Percentiles rank a stretch among this genome's conserved stretches.
These are phyloP conservation scores for Cladorrhinum sp. DNA, from an alignment of 2,329 filamentous ascomycete species.

Conservation along the genomic window DNA sequence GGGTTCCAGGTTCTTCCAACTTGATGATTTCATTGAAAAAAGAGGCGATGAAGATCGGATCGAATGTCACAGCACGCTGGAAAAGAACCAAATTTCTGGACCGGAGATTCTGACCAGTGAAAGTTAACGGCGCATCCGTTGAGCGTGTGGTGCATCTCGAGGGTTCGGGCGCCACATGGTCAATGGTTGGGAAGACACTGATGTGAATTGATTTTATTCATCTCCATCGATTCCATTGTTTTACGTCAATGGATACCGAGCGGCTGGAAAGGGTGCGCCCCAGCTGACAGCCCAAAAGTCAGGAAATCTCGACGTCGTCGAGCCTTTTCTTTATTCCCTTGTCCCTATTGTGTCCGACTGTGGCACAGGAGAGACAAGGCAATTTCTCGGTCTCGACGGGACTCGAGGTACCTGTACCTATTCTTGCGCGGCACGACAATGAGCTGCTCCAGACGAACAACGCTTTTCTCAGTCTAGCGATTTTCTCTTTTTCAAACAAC, in stretches of 20 bases:
- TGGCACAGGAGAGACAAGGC: not conserved
- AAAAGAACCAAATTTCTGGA: not conserved
- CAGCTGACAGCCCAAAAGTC: not conserved
- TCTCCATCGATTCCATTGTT: not conserved
- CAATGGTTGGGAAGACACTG: not conserved
- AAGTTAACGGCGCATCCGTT: not conserved
- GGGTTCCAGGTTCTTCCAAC: not conserved
- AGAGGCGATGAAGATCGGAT: not conserved
- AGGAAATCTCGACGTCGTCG: not conserved
- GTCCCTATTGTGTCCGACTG: not conserved
- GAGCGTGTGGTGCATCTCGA: not conserved
- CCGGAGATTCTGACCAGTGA: not conserved
- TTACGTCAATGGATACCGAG: not conserved
- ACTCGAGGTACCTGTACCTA: not conserved
- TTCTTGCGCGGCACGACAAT: slow-evolving; percentile 5
- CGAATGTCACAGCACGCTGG: not conserved
- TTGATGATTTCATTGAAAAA: not conserved
- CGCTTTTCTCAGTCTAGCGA: not conserved
- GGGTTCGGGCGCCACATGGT: slow-evolving; percentile 2
- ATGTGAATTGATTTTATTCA: not conserved
- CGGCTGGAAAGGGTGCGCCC: slow-evolving; percentile 8
- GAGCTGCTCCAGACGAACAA: not conserved
- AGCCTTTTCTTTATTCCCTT: not conserved
- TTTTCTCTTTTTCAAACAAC: not conserved
- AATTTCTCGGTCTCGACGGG: not conserved